A percentile compares a stretch with the other conserved stretches of the same genome.
Evolutionary conservation across 129 eudicot species (phyloP).

Genomic region (Chrysanthemum makinoi): DNA sequence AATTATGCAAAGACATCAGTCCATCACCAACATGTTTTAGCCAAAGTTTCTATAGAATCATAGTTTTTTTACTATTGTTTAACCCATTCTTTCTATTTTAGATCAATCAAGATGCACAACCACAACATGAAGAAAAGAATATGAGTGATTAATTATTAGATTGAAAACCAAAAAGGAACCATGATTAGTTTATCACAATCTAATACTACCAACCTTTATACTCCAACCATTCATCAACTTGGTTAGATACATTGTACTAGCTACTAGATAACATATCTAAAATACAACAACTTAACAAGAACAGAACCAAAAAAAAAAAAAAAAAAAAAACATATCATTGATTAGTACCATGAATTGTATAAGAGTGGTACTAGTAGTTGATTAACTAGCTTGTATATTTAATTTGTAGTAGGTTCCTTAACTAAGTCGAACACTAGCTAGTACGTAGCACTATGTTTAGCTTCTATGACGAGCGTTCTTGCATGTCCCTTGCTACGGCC

Average conservation of each 20-base stretch:
- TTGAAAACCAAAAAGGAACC: not conserved
- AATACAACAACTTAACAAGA: no score
- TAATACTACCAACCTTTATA: not conserved
- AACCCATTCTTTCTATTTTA: not conserved
- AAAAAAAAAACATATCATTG: no score
- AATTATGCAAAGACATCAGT: not conserved
- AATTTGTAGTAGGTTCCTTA: not conserved
- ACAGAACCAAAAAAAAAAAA: no score
- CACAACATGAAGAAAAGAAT: not conserved
- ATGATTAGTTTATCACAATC: not conserved
- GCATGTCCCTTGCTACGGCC: slow-evolving; percentile 35
- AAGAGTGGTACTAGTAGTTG: slow-evolving; percentile 1
- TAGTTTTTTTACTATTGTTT: no score
- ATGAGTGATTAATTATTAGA: not conserved
- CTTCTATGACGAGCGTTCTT: not conserved
- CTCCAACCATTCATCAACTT: slow-evolving; percentile 25
- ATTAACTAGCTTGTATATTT: not conserved
- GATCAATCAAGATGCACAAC: not conserved
- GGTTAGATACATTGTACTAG: slow-evolving; percentile 14
- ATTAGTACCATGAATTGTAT: slow-evolving; percentile 22
- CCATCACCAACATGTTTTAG: not conserved
- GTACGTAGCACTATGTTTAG: not conserved
- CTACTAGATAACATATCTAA: no score
- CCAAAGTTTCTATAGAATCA: not conserved
- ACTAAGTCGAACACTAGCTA: slow-evolving; percentile 21